These are phyloP conservation scores for Phytophthora brassicae DNA, from an alignment of 352 stramenopile genomes.

Conservation along the genomic window DNA sequence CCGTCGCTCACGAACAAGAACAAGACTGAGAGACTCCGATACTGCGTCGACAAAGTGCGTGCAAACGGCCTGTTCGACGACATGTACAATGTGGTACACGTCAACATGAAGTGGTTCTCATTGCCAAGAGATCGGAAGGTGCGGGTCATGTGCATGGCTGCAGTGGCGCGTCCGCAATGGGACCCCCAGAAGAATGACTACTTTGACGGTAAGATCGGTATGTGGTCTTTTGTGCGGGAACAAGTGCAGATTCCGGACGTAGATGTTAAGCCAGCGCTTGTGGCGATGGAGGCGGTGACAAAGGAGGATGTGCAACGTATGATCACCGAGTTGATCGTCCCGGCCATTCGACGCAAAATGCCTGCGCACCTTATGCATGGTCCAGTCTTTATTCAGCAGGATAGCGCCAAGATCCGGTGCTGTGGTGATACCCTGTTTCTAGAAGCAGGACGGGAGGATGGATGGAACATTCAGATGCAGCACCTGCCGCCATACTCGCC, in stretches of 20 bases:
- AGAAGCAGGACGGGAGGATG: conserved; percentile 39
- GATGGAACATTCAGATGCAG: conserved; percentile 46
- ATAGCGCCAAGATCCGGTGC: conserved; percentile 43
- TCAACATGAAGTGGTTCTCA: conserved; percentile 53
- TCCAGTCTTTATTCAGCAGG: conserved; percentile 46
- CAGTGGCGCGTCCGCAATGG: conserved; percentile 46
- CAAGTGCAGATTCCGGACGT: background rate
- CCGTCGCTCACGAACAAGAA: conserved; percentile 47
- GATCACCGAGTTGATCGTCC: conserved; percentile 37
- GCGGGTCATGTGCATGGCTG: conserved; percentile 49
- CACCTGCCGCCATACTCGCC: conserved; percentile 42
- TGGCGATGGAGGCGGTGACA: conserved; percentile 35
- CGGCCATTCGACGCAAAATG: conserved; percentile 37
- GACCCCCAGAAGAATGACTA: conserved; percentile 31
- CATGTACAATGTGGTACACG: conserved; percentile 47
- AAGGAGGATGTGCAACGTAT: conserved; percentile 50
- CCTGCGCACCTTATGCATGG: conserved; percentile 33
- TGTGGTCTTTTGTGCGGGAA: conserved; percentile 43
- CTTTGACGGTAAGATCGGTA: conserved; percentile 52
- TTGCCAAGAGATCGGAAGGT: conserved; percentile 37
- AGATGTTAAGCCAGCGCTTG: conserved; percentile 14
- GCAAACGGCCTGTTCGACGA: conserved; percentile 42
- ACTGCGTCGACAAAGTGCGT: conserved; percentile 39
- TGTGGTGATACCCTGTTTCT: conserved; percentile 30
- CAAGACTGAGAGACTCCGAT: conserved; percentile 38